phyloP scores from a whole-genome alignment of 164 flowering plant species.

The Magnolia sinica region DNA sequence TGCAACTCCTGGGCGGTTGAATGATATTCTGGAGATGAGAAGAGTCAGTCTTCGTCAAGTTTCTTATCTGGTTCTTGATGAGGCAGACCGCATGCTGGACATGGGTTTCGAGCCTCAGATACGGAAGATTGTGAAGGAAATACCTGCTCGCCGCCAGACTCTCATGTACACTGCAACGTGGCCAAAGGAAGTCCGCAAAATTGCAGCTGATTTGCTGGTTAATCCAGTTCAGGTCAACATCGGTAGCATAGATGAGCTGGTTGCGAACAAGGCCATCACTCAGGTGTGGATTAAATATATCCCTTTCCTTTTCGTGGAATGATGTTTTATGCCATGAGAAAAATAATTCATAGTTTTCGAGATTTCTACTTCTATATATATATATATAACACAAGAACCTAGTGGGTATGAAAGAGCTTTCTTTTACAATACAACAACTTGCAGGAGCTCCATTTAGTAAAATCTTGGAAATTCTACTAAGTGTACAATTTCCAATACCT shows the following conservation, averaged over 20 bases:
- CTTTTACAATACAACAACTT: too few species aligned
- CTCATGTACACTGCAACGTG: conserved; percentile 96
- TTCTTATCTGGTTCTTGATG: conserved; percentile 84
- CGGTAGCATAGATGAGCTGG: conserved; percentile 85
- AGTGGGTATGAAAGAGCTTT: too few species aligned
- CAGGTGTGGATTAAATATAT: conserved; percentile 43
- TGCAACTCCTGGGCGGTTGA: conserved; percentile 93
- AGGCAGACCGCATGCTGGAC: conserved; percentile 97
- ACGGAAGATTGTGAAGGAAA: conserved; percentile 76
- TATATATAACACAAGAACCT: too few species aligned
- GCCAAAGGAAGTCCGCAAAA: conserved; percentile 91
- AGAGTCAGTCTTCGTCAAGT: conserved; percentile 69
- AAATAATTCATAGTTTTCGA: too few species aligned
- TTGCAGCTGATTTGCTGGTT: conserved; percentile 78
- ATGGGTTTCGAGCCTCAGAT: conserved; percentile 99
- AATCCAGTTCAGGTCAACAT: conserved; percentile 92
- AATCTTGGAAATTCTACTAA: too few species aligned
- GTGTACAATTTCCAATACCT: too few species aligned
- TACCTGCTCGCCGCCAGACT: conserved; percentile 82
- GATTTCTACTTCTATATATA: not conserved
- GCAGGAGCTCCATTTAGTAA: too few species aligned
- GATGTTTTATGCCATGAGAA: not conserved
- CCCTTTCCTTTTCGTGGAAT: not conserved
- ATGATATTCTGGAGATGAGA: conserved; percentile 84
- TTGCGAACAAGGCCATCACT: conserved; percentile 86